Evolutionary conservation across 192 early-diverging fungal species (phyloP), one percentile per base, ranked within the genome.

Genomic region (Helicostylum pulchrum): DNA sequence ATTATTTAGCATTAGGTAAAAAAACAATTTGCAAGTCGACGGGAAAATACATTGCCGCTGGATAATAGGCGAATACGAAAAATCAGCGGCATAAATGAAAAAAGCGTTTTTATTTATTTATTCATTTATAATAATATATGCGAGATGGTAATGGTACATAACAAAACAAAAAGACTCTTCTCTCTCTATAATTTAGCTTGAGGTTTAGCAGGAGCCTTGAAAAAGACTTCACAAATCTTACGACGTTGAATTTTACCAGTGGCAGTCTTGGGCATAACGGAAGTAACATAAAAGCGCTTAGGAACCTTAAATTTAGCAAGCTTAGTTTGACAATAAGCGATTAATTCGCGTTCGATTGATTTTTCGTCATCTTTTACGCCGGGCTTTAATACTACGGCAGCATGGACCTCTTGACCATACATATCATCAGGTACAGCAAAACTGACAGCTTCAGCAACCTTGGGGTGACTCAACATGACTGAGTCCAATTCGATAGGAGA

Each of bases 401-500:
- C 88, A 70, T 92, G 86, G 31, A 94, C 86, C 62, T 92, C 92
- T 71, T 92, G 90, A 42, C 90, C 90, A 61, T 91, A 91, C 72
- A 89, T 85, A n/a, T 85, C 75, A 73, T 87, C 84, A 0, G 79
- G 68, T 6, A 92, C 90, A n/a, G 74, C 87, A 78, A 92, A 94
- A 47, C 81, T 82, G 17, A 89, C 85, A 2, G 88, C 92, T 64
- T 94, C 90, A 19, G 79, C 78, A 8, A 92, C 80, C 48, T 77
- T 80, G 12, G 84, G 87, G 46, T 88, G 87, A 56, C 78, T 77
- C 26, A 91, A 78, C 53, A 94, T 74, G 43, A 84, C 79, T 12
- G 78, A 79, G 65, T 94, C 92, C 2, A 95, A 77, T 71, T 95
- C 93, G 15, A 93, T 66, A 3, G 93, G 93, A n/a, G 88, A 92